These are phyloP conservation scores for Xylaria curta DNA, from an alignment of 495 filamentous ascomycete species.

Conservation along the genomic window DNA sequence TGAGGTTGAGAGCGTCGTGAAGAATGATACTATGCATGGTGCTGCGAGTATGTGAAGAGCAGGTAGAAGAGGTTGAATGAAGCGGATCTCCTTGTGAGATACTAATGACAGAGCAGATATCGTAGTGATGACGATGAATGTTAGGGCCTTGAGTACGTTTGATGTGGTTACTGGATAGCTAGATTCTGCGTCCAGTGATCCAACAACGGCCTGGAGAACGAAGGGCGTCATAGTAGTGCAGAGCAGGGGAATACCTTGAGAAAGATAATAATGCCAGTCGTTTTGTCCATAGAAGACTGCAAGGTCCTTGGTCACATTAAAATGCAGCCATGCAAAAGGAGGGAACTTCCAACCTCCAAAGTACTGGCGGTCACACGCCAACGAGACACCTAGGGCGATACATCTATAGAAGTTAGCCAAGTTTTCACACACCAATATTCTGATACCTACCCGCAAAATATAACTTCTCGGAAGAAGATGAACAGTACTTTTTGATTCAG, in stretches of 20 bases:
- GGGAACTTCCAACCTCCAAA: constrained; percentile 91
- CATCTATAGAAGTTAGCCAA: constrained; percentile 47
- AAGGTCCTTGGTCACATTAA: constrained; percentile 87
- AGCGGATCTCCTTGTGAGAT: constrained; percentile 96
- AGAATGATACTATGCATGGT: constrained; percentile 68
- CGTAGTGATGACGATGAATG: constrained; percentile 65
- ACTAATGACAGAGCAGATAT: constrained; percentile 73
- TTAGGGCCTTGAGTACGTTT: constrained; percentile 63
- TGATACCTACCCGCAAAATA: constrained; percentile 66
- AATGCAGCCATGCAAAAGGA: constrained; percentile 85
- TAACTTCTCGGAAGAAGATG: constrained; percentile 64
- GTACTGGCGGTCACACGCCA: constrained; percentile 77
- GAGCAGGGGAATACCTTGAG: constrained; percentile 86
- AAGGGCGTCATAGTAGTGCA: constrained; percentile 86
- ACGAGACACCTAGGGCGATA: constrained; percentile 65
- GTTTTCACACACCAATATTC: neutral
- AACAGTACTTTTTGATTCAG: constrained; percentile 52
- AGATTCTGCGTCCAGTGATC: constrained; percentile 43
- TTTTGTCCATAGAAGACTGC: constrained; percentile 94
- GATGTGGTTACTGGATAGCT: constrained; percentile 44
- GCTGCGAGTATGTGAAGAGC: constrained; percentile 82
- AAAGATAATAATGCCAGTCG: constrained; percentile 89
- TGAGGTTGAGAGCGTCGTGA: constrained; percentile 47
- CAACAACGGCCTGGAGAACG: constrained; percentile 68
- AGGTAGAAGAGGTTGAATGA: constrained; percentile 92